phyloP scores from a whole-genome alignment of 164 flowering plant genomes.

The Sextonia rubra region DNA sequence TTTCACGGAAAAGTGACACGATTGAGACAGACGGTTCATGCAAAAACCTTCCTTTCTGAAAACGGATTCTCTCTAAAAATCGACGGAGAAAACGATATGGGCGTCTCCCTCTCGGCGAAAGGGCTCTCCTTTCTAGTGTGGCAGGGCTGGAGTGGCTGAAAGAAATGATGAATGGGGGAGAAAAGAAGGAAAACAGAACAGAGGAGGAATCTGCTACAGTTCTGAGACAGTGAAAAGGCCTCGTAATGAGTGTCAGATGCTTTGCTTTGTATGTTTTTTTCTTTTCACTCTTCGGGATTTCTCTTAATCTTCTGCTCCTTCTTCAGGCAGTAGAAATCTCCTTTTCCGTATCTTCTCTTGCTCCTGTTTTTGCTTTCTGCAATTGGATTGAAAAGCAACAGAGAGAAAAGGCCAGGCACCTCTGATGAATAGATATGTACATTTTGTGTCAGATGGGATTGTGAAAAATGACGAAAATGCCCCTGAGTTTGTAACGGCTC shows the following conservation, averaged over 20 bases:
- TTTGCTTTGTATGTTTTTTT: no score
- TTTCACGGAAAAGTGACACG: slow-evolving; percentile 1
- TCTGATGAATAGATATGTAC: no score
- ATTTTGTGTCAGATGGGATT: no score
- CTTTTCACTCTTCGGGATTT: no score
- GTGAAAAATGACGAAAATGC: no score
- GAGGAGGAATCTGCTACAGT: slow-evolving; percentile 12
- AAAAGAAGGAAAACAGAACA: background rate
- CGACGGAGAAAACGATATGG: slow-evolving; percentile 4
- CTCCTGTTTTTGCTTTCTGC: no score
- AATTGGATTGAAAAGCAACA: no score
- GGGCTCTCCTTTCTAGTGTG: slow-evolving; percentile 1
- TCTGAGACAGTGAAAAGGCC: slow-evolving; percentile 2
- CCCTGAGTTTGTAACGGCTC: no score
- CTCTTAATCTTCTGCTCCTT: no score
- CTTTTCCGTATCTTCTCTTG: background rate
- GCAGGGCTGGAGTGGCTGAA: background rate
- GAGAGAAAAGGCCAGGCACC: no score
- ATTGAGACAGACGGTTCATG: background rate
- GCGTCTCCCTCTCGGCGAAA: background rate
- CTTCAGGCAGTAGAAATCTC: background rate
- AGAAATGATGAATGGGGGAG: slow-evolving; percentile 4
- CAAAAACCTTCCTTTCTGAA: background rate
- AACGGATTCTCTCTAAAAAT: background rate
- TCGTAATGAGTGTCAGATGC: slow-evolving; percentile 3